Evolutionary conservation across 139 green algal genomes (phyloP).

Genomic region (Auxenochlorella pyrenoidosa): DNA sequence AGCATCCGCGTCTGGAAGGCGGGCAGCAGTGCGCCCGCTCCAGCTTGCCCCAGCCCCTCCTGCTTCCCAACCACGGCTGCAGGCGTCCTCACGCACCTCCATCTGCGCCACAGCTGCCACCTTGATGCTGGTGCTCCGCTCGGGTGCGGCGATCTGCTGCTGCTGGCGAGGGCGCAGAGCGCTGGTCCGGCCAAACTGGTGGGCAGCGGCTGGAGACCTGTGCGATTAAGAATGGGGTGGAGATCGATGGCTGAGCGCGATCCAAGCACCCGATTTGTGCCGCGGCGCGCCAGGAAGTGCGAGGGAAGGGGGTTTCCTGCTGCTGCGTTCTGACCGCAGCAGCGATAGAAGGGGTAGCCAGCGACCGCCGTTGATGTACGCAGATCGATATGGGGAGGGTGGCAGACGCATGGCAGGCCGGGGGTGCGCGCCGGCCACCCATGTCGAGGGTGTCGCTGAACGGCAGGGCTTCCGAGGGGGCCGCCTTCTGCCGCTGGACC

Average conservation of each 20-base stretch:
- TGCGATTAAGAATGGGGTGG: no score
- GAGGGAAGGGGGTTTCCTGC: not conserved
- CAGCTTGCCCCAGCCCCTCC: no score
- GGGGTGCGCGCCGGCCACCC: no score
- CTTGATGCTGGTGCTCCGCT: not conserved
- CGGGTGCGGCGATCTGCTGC: not conserved
- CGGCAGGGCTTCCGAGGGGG: no score
- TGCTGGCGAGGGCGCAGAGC: not conserved
- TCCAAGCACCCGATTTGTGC: not conserved
- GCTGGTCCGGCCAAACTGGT: conserved; percentile 22
- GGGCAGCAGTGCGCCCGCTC: no score
- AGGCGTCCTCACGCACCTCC: conserved; percentile 16
- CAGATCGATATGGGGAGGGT: no score
- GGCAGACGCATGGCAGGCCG: no score
- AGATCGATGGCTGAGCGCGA: not conserved
- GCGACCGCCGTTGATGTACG: no score
- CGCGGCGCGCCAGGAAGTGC: not conserved
- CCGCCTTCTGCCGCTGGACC: no score
- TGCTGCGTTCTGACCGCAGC: conserved; percentile 5
- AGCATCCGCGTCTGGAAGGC: no score
- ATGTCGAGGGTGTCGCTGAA: no score
- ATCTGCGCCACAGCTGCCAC: conserved; percentile 31
- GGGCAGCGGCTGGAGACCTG: not conserved
- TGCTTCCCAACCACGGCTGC: not conserved
- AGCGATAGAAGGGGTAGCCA: no score